phyloP scores from a whole-genome alignment of 148 eudicot species.

The Dianthus caryophyllus region DNA sequence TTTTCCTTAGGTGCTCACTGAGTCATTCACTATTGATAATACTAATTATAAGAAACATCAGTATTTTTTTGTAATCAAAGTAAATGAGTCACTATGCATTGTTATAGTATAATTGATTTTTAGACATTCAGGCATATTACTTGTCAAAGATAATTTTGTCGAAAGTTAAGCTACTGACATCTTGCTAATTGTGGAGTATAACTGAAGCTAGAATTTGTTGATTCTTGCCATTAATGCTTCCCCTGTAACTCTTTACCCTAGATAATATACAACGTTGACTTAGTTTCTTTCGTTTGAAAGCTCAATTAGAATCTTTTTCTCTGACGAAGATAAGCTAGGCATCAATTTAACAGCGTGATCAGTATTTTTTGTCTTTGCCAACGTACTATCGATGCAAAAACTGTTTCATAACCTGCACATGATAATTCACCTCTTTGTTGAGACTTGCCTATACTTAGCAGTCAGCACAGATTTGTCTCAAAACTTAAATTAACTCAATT shows the following conservation, averaged over 20 bases:
- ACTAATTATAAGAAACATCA: too few species aligned
- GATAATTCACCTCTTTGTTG: not conserved
- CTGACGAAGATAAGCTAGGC: not conserved
- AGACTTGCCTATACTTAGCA: not conserved
- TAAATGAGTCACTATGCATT: not conserved
- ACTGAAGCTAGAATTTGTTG: not conserved
- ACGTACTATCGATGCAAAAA: too few species aligned
- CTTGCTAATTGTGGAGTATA: too few species aligned
- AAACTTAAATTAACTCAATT: not conserved
- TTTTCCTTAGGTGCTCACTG: constrained; percentile 1
- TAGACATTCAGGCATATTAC: not conserved
- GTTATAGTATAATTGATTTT: not conserved
- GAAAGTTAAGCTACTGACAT: not conserved
- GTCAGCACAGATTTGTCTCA: not conserved
- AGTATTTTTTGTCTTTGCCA: too few species aligned
- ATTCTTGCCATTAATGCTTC: not conserved
- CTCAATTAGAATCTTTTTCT: not conserved
- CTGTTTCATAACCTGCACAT: too few species aligned
- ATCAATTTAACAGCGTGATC: too few species aligned
- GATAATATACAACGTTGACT: too few species aligned
- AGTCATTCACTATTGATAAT: not conserved
- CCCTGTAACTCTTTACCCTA: not conserved
- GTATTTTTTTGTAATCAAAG: not conserved
- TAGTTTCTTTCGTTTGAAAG: too few species aligned
- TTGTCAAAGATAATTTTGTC: not conserved